Percentiles rank a stretch among this genome's conserved stretches.
Evolutionary conservation across 2,329 filamentous ascomycete species (phyloP).

Genomic region (Ophiostoma quercus): DNA sequence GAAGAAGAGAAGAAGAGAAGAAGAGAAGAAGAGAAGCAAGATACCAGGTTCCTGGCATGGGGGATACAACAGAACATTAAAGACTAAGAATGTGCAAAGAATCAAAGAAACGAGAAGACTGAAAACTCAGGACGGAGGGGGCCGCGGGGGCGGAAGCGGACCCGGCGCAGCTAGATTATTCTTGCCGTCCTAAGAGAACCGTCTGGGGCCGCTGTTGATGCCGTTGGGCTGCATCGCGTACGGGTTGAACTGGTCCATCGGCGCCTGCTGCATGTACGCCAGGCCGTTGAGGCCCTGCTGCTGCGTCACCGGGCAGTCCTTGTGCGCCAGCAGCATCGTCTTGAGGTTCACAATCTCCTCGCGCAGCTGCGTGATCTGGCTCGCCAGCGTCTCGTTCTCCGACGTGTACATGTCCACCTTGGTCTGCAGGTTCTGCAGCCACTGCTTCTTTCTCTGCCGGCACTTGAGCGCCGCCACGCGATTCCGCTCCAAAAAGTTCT

Average conservation of each 20-base stretch:
- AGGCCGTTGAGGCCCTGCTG: constrained; percentile 60
- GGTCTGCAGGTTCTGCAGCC: constrained; percentile 87
- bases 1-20: not conserved
- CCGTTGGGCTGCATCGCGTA: constrained; percentile 42
- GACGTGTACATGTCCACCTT: constrained; percentile 91
- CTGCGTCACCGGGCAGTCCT: constrained; percentile 90
- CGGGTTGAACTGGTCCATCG: constrained; percentile 50
- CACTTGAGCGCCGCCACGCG: constrained; percentile 94
- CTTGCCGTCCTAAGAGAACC: constrained; percentile 44
- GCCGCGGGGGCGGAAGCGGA: too few species aligned
- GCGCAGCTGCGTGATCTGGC: constrained; percentile 75
- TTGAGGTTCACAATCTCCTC: constrained; percentile 96
- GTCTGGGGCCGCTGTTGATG: constrained; percentile 32
- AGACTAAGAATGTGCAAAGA: not conserved
- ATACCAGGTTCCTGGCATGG: not conserved
- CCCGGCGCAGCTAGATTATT: too few species aligned
- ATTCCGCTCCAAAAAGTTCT: constrained; percentile 95
- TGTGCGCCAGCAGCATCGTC: constrained; percentile 86
- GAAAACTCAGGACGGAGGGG: not conserved
- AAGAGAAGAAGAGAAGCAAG: not conserved
- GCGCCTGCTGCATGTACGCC: constrained; percentile 48
- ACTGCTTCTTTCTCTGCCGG: constrained; percentile 97
- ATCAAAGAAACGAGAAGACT: not conserved
- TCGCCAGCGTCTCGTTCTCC: constrained; percentile 82
- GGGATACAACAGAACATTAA: not conserved